Percentiles rank a stretch among this genome's conserved stretches.
These are phyloP conservation scores for Schoenoplectus tabernaemontani DNA, from an alignment of 202 grass and related monocot genomes.

Conservation along the genomic window DNA sequence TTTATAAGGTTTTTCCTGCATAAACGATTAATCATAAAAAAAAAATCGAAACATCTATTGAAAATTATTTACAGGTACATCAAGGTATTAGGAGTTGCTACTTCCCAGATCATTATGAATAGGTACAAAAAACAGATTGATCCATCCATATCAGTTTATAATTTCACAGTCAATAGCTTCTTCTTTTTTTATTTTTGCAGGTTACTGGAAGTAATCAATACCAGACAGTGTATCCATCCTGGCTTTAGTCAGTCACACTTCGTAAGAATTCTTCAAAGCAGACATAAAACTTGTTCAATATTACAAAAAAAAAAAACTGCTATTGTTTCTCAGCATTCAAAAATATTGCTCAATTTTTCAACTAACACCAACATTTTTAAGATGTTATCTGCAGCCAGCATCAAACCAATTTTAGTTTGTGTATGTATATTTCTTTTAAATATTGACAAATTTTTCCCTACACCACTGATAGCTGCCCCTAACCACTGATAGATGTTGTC, in stretches of 20 bases:
- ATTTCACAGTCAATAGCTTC: not conserved
- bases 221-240: not conserved
- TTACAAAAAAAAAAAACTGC: not conserved
- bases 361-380: not conserved
- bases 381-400: not conserved
- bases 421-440: not conserved
- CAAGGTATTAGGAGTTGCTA: not conserved
- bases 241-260: not conserved
- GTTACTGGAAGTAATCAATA: not conserved
- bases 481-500: not conserved
- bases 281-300: not conserved
- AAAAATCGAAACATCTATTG: not conserved
- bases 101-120: not conserved
- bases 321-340: not conserved
- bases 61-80: not conserved
- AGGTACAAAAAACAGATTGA: not conserved
- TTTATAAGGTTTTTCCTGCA: constrained; percentile 32
- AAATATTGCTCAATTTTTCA: not conserved
- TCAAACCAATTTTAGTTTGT: not conserved
- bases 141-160: not conserved
- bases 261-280: not conserved
- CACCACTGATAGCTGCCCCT: not conserved
- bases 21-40: constrained; percentile 28
- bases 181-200: not conserved
- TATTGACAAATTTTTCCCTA: not conserved